Evolutionary conservation across 148 eudicot species (phyloP).

Genomic region (Persicaria maculosa): DNA sequence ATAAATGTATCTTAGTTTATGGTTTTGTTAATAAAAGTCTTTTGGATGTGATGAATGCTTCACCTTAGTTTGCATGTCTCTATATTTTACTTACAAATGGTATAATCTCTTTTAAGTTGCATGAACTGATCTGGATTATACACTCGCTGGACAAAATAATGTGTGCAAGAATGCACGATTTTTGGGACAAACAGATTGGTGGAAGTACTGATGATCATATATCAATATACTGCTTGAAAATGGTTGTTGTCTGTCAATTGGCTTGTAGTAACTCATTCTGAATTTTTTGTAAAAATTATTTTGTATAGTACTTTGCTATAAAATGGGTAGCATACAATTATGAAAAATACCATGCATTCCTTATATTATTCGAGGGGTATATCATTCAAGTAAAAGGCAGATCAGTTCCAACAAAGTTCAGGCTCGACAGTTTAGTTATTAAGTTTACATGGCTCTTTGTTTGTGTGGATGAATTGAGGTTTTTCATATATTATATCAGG

Average conservation of each 20-base stretch:
- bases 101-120: not conserved
- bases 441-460: not conserved
- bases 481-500: not conserved
- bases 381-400: not conserved
- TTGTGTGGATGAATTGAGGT: not conserved
- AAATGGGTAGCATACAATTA: not conserved
- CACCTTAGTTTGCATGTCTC: not conserved
- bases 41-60: not conserved
- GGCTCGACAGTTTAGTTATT: not conserved
- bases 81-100: not conserved
- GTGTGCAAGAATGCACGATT: not conserved
- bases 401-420: not conserved
- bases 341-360: not conserved
- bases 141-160: not conserved
- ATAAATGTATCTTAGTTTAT: not conserved
- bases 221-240: not conserved
- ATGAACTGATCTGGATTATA: not conserved
- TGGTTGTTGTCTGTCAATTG: not conserved
- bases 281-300: not conserved
- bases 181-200: not conserved
- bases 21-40: not conserved
- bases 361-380: not conserved
- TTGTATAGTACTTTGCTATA: not conserved
- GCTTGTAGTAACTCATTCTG: not conserved
- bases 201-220: not conserved